Evolutionary conservation across 2,329 filamentous ascomycete genomes (phyloP).

Genomic region (Colletotrichum sp.): DNA sequence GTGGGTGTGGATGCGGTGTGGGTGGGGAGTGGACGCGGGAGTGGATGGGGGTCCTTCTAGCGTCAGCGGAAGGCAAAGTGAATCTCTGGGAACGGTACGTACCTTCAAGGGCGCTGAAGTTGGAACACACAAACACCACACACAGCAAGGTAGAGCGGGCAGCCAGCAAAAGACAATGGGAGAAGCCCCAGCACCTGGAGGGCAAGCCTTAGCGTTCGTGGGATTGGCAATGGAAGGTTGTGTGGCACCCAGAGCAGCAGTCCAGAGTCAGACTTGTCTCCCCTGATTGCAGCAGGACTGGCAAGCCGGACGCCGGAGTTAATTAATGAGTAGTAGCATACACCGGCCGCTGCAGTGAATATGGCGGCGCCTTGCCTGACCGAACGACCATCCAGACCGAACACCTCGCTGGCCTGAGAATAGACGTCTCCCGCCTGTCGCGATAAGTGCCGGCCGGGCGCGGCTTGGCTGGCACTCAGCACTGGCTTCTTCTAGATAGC

Average conservation of each 20-base stretch:
- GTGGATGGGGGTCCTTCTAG: not conserved
- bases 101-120: not conserved
- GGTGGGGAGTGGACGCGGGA: not conserved
- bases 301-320: not conserved
- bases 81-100: not conserved
- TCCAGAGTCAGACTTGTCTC: not conserved
- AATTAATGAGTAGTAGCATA: not conserved
- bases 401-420: not conserved
- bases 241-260: not conserved
- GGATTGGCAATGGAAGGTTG: not conserved
- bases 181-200: not conserved
- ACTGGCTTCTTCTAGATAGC: not conserved
- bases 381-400: not conserved
- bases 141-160: not conserved
- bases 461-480: not conserved
- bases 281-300: slow-evolving; percentile 14
- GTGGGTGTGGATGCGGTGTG: not conserved
- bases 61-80: not conserved
- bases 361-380: not conserved
- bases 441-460: not conserved
- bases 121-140: not conserved
- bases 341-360: not conserved
- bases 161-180: not conserved
- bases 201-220: not conserved
- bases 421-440: not conserved